phyloP scores from a whole-genome alignment of 164 flowering plant species.

The Akebia trifoliata region DNA sequence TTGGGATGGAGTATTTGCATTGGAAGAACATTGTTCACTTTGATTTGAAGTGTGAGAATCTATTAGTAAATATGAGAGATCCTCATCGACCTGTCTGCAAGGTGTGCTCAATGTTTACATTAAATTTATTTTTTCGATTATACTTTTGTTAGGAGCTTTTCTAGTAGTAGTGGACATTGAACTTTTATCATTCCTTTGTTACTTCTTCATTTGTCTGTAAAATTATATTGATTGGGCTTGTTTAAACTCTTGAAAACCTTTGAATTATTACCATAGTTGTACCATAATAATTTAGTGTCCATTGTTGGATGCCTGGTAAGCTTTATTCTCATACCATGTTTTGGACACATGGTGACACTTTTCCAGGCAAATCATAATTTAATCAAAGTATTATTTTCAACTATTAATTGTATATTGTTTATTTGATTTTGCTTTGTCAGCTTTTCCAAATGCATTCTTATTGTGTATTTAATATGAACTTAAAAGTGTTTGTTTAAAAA shows the following conservation, averaged over 20 bases:
- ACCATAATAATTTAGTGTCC: background rate
- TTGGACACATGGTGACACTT: too few relatives aligned
- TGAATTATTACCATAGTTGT: background rate
- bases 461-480: background rate
- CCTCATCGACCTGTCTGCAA: constrained; percentile 96
- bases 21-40: constrained; percentile 93
- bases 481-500: background rate
- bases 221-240: background rate
- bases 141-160: background rate
- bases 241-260: too few relatives aligned
- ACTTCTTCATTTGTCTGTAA: background rate
- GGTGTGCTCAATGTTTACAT: constrained; percentile 42
- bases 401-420: background rate
- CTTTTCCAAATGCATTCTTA: background rate
- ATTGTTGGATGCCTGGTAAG: background rate
- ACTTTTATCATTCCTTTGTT: background rate
- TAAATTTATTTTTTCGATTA: background rate
- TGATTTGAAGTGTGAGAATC: constrained; percentile 93
- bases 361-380: background rate
- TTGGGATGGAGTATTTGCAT: constrained; percentile 98
- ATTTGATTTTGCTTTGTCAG: background rate
- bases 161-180: background rate
- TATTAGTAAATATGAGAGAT: constrained; percentile 92
- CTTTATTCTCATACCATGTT: too few relatives aligned
- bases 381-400: background rate